Percentiles rank a stretch among this genome's conserved stretches.
Conservation (phyloP, 495 filamentous ascomycete genomes). For the Lepidopterella palustris region DNA sequence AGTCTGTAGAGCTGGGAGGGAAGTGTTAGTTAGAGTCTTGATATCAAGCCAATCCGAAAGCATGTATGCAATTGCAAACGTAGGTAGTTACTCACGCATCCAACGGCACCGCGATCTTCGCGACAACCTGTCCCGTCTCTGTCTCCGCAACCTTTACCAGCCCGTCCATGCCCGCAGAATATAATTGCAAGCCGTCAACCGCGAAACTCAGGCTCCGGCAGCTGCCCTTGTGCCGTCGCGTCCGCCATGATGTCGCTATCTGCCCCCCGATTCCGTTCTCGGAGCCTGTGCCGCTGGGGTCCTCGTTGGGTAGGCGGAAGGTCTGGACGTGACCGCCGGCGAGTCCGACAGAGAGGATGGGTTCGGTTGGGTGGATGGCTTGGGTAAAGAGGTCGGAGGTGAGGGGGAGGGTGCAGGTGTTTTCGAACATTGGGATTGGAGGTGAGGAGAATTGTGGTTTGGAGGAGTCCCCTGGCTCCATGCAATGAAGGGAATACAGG, state of each 20-base stretch:
- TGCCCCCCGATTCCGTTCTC: slow-evolving; percentile 55
- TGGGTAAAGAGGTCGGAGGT: slow-evolving; percentile 83
- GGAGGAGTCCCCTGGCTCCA: no score
- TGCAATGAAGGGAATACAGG: no score
- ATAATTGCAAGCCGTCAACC: slow-evolving; percentile 66
- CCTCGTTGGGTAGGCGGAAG: slow-evolving; percentile 63
- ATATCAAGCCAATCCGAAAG: neutral
- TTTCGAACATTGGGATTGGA: slow-evolving; percentile 59
- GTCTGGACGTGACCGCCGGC: slow-evolving; percentile 80
- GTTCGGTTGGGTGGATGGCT: slow-evolving; percentile 73
- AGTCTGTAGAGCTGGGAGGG: slow-evolving; percentile 14
- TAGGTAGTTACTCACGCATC: slow-evolving; percentile 21
- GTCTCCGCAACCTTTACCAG: slow-evolving; percentile 80
- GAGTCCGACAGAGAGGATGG: slow-evolving; percentile 79
- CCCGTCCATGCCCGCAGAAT: slow-evolving; percentile 84
- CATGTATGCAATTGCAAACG: neutral
- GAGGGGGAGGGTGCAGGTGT: slow-evolving; percentile 81
- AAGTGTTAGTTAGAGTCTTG: slow-evolving; percentile 3
- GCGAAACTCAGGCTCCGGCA: slow-evolving; percentile 74
- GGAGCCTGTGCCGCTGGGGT: slow-evolving; percentile 32
- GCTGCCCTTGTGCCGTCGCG: slow-evolving; percentile 84
- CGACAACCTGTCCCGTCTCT: slow-evolving; percentile 70
- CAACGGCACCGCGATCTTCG: slow-evolving; percentile 62
- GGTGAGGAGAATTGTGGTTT: no score
- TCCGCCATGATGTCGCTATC: slow-evolving; percentile 82